A percentile compares a stretch with the other conserved stretches of the same genome.
phyloP scores from a whole-genome alignment of 345 rosid species.

The Ceriops zippeliana region DNA sequence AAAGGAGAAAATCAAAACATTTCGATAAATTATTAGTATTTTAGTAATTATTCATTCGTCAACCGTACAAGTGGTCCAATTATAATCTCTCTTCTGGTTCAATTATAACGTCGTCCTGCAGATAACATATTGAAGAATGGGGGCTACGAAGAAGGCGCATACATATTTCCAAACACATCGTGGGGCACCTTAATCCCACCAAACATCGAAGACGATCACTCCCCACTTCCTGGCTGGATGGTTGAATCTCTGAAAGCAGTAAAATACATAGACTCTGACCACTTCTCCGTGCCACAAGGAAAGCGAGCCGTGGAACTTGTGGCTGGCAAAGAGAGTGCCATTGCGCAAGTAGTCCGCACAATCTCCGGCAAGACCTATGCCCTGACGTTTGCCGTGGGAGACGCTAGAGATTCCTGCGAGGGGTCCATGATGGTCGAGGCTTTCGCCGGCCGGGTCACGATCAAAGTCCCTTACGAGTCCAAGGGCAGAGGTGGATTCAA shows the following conservation, averaged over 20 bases:
- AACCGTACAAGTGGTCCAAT: too few species aligned
- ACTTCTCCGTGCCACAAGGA: conserved; percentile 29
- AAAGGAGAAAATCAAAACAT: too few species aligned
- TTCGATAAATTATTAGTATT: too few species aligned
- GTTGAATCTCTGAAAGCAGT: conserved; percentile 58
- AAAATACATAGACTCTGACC: conserved; percentile 37
- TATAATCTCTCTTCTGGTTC: background rate
- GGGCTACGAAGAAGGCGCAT: conserved; percentile 51
- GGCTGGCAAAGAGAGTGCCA: conserved; percentile 73
- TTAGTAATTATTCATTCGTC: too few species aligned
- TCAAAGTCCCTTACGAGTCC: conserved; percentile 49
- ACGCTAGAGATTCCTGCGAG: conserved; percentile 57
- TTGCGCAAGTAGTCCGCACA: conserved; percentile 58
- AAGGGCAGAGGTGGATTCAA: conserved; percentile 64
- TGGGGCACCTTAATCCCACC: conserved; percentile 57
- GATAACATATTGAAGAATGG: conserved; percentile 47
- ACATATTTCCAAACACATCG: conserved; percentile 41
- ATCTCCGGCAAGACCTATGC: conserved; percentile 37
- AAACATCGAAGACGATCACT: conserved; percentile 47
- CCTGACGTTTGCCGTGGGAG: conserved; percentile 58
- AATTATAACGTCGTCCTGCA: background rate
- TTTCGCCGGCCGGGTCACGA: conserved; percentile 47
- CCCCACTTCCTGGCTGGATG: conserved; percentile 52
- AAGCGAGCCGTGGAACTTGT: conserved; percentile 46
- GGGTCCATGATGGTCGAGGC: conserved; percentile 74